Base-by-base conservation (phyloP, 345 rosid genomes). In the Firmiana major region DNA sequence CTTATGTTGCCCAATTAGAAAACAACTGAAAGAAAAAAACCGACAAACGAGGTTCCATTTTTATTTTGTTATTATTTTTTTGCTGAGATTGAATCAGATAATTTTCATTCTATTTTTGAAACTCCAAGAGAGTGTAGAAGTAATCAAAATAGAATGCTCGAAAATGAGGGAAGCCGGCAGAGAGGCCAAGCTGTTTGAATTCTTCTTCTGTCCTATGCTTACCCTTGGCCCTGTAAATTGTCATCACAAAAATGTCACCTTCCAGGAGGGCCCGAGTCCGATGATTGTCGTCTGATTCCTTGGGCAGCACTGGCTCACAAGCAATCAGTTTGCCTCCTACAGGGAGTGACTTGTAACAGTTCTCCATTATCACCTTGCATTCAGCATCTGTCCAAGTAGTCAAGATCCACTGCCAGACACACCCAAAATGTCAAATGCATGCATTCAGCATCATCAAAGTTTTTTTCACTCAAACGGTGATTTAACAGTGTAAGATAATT, bases 191-290 rank as follows among this genome's bases (percentile, higher is more conserved):
- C 81, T 88, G 85, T 80, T 73, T 84, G 78, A 87, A 90, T 75
- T 93, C 94, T 75, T 88, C 81, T 79, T 88, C 92, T 0, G 97
- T 92, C 80, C 97, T 87, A 31, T 89, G 92, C 87, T 89, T 91
- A 26, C 97, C 97, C 83, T 92, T 90, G 72, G 91, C 82, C 77
- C 93, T 86, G 69, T 92, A 91, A 17, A 92, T 82, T 16, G 98
- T 91, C 97, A 94, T 92, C 43, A 88, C 90, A 38, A 92, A 92
- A 46, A 94, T 87, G 82, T 94, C 98, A 0, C 90, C 94, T 86
- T 86, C 90, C 2, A 94, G 83, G 21, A 94, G 89, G 15, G 98
- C 94, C 1, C 97, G 88, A 1, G 95, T 93, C 78, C 97, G 63
- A 45, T 87, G 90, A 71, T 95, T 90, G 16, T 91, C 89, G 53